Conservation (phyloP, 768 basidiomycete genomes). For the Leccinum disarticulatum region DNA sequence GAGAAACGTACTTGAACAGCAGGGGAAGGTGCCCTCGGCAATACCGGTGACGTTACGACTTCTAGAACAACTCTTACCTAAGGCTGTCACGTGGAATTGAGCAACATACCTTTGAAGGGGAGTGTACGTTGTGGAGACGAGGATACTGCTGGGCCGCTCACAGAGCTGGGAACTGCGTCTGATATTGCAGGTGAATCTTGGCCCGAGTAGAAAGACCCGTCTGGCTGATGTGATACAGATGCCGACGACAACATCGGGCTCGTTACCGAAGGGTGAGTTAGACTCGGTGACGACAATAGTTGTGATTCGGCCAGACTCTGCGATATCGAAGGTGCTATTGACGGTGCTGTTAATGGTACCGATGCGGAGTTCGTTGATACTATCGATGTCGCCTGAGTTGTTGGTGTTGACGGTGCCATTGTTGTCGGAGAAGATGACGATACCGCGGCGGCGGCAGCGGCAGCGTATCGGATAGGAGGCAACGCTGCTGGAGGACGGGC, state of each 20-base stretch:
- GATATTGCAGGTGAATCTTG: slow-evolving; percentile 74
- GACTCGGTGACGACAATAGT: slow-evolving; percentile 68
- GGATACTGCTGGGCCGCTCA: slow-evolving; percentile 49
- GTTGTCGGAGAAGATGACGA: slow-evolving; percentile 25
- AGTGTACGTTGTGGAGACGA: slow-evolving; percentile 59
- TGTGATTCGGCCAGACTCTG: slow-evolving; percentile 37
- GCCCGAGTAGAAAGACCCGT: slow-evolving; percentile 68
- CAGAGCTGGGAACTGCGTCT: slow-evolving; percentile 52
- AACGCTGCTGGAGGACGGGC: slow-evolving; percentile 52
- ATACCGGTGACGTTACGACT: slow-evolving; percentile 44
- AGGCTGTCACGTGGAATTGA: slow-evolving; percentile 18
- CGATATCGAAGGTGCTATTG: slow-evolving; percentile 37
- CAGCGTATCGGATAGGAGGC: slow-evolving; percentile 86
- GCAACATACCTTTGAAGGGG: slow-evolving; percentile 46
- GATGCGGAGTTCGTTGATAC: slow-evolving; percentile 32
- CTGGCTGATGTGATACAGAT: slow-evolving; percentile 58
- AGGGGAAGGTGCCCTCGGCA: slow-evolving; percentile 43
- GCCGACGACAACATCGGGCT: slow-evolving; percentile 82
- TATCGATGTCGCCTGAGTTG: slow-evolving; percentile 41
- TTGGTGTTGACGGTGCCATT: slow-evolving; percentile 26
- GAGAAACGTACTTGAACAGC: slow-evolving; percentile 40
- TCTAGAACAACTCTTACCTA: slow-evolving; percentile 36
- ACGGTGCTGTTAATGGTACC: slow-evolving; percentile 40
- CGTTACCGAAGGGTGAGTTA: slow-evolving; percentile 81
- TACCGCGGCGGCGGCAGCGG: slow-evolving; percentile 69